A percentile compares a stretch with the other conserved stretches of the same genome.
Conservation (phyloP, 352 stramenopile species). For the Phytophthora sojae region DNA sequence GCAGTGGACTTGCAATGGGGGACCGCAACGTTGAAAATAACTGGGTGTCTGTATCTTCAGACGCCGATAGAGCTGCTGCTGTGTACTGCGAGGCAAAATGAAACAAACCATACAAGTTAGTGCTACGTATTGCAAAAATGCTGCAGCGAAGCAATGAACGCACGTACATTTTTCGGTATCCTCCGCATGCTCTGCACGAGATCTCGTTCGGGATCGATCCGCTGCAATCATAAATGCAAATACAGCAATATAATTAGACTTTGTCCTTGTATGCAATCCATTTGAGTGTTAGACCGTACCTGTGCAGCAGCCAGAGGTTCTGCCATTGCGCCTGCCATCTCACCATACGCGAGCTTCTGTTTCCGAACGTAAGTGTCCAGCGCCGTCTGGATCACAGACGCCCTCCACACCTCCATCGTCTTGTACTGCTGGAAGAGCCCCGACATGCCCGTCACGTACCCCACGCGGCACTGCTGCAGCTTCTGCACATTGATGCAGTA, state of each 20-base stretch:
- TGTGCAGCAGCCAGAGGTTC: conserved; percentile 70
- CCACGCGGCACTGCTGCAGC: conserved; percentile 63
- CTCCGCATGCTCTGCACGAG: conserved; percentile 77
- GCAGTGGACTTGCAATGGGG: conserved; percentile 70
- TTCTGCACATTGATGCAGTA: conserved; percentile 83
- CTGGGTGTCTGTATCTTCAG: conserved; percentile 63
- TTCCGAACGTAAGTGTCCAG: conserved; percentile 84
- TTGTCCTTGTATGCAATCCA: neutral
- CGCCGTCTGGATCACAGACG: conserved; percentile 77
- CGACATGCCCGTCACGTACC: conserved; percentile 89
- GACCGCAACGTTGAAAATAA: conserved; percentile 74
- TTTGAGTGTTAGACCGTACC: conserved; percentile 34
- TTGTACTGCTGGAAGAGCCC: conserved; percentile 86
- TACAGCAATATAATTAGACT: neutral
- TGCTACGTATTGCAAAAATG: neutral
- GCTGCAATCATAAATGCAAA: conserved; percentile 40
- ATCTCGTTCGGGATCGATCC: conserved; percentile 81
- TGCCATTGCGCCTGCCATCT: conserved; percentile 71
- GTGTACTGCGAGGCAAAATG: conserved; percentile 54
- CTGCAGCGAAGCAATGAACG: neutral
- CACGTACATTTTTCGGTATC: conserved; percentile 86
- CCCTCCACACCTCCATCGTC: conserved; percentile 73
- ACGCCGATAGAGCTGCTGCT: conserved; percentile 61
- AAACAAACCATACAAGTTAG: conserved; percentile 3
- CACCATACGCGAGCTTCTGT: conserved; percentile 80